Percentiles rank a stretch among this genome's conserved stretches.
Evolutionary conservation across 169 alveolate species (phyloP).

Genomic region (Cryptosporidium parvum): DNA sequence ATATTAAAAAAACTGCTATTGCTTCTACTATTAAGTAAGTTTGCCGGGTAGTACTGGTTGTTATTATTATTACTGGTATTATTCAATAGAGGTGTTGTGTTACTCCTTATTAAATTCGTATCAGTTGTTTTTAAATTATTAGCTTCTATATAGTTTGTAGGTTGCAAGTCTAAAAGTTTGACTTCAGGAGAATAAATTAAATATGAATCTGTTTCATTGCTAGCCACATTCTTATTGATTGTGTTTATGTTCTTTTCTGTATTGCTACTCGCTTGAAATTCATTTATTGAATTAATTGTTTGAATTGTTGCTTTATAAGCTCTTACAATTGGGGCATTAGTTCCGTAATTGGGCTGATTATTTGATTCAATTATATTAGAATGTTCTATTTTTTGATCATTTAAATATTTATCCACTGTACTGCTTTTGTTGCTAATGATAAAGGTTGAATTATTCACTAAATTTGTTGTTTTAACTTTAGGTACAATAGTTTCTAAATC

Average conservation of each 20-base stretch:
- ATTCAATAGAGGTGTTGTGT: not conserved
- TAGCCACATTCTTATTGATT: not conserved
- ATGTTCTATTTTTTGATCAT: not conserved
- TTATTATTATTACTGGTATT: not conserved
- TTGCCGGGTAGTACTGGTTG: not conserved
- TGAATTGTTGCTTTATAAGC: slow-evolving; percentile 71
- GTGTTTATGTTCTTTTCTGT: not conserved
- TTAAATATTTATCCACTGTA: not conserved
- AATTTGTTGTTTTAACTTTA: slow-evolving; percentile 2
- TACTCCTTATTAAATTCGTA: not conserved
- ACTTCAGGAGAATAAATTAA: slow-evolving; percentile 33
- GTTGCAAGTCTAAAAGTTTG: slow-evolving; percentile 22
- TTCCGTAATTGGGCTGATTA: not conserved
- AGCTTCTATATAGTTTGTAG: not conserved
- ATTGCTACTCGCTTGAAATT: not conserved
- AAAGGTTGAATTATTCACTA: slow-evolving; percentile 18
- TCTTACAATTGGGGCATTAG: slow-evolving; percentile 1
- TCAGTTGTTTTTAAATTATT: not conserved
- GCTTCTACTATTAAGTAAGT: not conserved
- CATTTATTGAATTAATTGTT: not conserved
- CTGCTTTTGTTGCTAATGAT: not conserved
- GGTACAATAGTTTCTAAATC: slow-evolving; percentile 12
- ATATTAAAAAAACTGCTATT: not conserved
- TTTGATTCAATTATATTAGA: not conserved
- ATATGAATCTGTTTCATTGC: not conserved